Base-by-base conservation (phyloP, 768 basidiomycete genomes). In the Podaxis sp. region DNA sequence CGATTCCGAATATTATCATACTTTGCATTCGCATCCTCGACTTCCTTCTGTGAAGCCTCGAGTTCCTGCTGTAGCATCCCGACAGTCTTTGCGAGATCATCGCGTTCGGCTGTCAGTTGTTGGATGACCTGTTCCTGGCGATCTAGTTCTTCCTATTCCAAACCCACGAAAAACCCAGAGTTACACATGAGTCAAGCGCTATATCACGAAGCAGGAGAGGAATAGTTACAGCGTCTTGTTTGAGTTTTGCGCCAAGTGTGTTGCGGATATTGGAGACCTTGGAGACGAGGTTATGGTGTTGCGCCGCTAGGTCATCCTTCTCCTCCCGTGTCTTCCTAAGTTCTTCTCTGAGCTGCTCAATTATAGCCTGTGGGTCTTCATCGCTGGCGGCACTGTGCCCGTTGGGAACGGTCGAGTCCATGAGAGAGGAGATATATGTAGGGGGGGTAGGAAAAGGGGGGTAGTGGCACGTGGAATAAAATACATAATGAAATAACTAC, bases 221-320 rank as follows among this genome's bases (percentile, higher is more conserved):
- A 42, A 55, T 38, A 73, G 81, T 66, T 79, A 99, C 97, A 69
- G 97, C 97, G 76, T 99, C 97, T 74, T 96, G 93, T 74, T 92
- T 88, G 61, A 99, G 81, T 75, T 98, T 98, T 72, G 93, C 96
- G 36, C 96, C 95, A 57, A 99, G 80, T 22, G 93, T 92, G 40
- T 89, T 92, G 24, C 96, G 86, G 96, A 99, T 98, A 38, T 89
- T 85, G 2, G 94, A 95, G 52, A 99, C 79, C 76, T 94, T 98
- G 42, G 87, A 86, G 17, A 99, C 82, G 40, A 99, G 81, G 66
- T 85, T 90, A 63, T 86, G 86, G 75, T 99, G 96, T 73, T 99
- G 94, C 13, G 86, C 75, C 4, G 89, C 90, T 33, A 95, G 80
- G n/a, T 83, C 78, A 57, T 98, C 95, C 77, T 93, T 96, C 79